phyloP scores from a whole-genome alignment of 805 yeast species.

The Candida sithepensis region DNA sequence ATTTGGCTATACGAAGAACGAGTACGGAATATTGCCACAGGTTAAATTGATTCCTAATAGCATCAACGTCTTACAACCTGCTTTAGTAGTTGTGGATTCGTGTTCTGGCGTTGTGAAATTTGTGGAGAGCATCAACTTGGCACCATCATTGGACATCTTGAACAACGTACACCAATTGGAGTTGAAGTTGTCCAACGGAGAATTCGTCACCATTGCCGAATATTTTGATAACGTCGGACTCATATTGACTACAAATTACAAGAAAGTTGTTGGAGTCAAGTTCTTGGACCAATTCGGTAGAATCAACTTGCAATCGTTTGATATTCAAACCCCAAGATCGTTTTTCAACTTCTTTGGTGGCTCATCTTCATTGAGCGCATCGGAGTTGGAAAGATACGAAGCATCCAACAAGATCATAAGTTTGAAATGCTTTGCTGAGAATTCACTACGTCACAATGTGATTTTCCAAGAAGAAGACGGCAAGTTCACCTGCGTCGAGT shows the following conservation, averaged over 20 bases:
- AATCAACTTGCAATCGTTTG: constrained; percentile 33
- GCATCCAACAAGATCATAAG: constrained; percentile 50
- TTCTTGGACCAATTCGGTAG: constrained; percentile 69
- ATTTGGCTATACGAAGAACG: constrained; percentile 37
- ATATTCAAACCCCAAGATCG: constrained; percentile 21
- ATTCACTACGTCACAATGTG: constrained; percentile 42
- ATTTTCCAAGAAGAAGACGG: constrained; percentile 46
- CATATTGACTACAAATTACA: constrained; percentile 63
- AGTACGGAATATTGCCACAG: constrained; percentile 38
- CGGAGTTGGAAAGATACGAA: constrained; percentile 19
- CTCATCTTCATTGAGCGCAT: constrained; percentile 6
- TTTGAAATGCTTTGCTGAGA: constrained; percentile 41
- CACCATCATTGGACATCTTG: constrained; percentile 48
- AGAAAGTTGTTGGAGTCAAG: constrained; percentile 58
- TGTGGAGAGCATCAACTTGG: constrained; percentile 71
- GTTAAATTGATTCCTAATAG: constrained; percentile 61
- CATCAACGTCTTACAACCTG: constrained; percentile 53
- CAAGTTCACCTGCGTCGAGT: constrained; percentile 32
- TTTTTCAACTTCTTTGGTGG: constrained; percentile 18
- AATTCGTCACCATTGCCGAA: constrained; percentile 52
- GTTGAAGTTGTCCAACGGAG: constrained; percentile 46
- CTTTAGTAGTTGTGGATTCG: constrained; percentile 63
- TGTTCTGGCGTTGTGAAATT: constrained; percentile 57
- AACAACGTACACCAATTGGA: constrained; percentile 33
- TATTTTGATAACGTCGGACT: constrained; percentile 75